phyloP scores from a whole-genome alignment of 306 rosid species.

The Hylodesmum podocarpum region DNA sequence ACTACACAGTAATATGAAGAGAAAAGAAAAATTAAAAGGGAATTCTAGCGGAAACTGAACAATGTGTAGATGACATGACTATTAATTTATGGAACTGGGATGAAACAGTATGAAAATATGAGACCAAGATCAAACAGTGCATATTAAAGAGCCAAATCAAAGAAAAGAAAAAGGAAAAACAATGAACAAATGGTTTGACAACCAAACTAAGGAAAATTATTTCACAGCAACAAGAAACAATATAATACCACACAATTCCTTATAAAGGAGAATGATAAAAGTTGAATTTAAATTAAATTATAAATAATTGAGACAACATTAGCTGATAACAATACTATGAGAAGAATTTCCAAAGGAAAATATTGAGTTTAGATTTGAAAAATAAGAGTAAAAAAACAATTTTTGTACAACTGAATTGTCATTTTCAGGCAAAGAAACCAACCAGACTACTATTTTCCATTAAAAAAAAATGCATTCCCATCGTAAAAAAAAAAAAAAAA shows the following conservation, averaged over 20 bases:
- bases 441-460: background rate
- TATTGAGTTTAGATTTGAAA: conserved; percentile 4
- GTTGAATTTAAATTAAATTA: background rate
- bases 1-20: background rate
- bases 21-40: background rate
- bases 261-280: background rate
- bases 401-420: conserved; percentile 11
- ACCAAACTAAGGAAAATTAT: background rate
- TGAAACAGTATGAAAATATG: background rate
- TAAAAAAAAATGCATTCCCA: conserved; percentile 24
- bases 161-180: background rate
- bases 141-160: background rate
- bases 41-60: conserved; percentile 14
- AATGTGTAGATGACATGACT: background rate
- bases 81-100: background rate
- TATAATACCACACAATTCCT: background rate
- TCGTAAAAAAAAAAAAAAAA: too few relatives aligned
- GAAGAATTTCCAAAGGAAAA: conserved; percentile 16
- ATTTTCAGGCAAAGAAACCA: conserved; percentile 13
- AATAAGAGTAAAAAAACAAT: background rate
- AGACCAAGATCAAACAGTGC: background rate
- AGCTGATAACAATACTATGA: background rate
- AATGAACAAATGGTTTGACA: background rate
- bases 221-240: background rate
- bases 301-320: conserved; percentile 4